phyloP scores from a whole-genome alignment of 2,329 filamentous ascomycete genomes.

The Pestalotiopsis fici region DNA sequence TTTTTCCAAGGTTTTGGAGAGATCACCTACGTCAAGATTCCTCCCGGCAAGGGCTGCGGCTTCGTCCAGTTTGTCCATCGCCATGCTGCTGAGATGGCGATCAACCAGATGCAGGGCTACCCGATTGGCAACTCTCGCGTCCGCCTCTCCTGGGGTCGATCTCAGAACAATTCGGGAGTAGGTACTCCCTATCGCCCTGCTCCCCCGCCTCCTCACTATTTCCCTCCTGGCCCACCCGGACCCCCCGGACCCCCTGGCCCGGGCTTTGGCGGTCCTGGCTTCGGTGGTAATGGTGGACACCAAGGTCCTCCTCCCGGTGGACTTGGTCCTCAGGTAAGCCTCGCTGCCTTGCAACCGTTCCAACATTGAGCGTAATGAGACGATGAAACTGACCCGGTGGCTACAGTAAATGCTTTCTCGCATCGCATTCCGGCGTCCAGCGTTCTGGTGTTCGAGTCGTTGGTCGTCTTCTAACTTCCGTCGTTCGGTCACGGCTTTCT shows the following conservation, averaged over 20 bases:
- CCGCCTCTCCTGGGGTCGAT: slow-evolving; percentile 94
- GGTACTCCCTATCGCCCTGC: slow-evolving; percentile 96
- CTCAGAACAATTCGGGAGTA: slow-evolving; percentile 98
- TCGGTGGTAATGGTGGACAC: slow-evolving; percentile 20
- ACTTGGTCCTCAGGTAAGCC: slow-evolving; percentile 31
- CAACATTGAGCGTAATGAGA: background rate
- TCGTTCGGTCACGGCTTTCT: slow-evolving; percentile 11
- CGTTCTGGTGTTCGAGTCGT: slow-evolving; percentile 16
- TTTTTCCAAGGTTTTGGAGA: slow-evolving; percentile 99
- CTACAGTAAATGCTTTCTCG: slow-evolving; percentile 8
- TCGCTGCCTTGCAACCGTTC: background rate
- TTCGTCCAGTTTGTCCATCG: slow-evolving; percentile 99
- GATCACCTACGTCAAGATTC: slow-evolving; percentile 99
- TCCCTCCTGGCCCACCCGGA: slow-evolving; percentile 28
- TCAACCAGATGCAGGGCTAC: slow-evolving; percentile 99
- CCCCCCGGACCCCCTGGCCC: slow-evolving; percentile 20
- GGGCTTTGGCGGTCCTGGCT: slow-evolving; percentile 25
- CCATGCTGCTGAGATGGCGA: slow-evolving; percentile 98
- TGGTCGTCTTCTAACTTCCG: slow-evolving; percentile 3
- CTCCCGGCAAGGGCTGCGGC: slow-evolving; percentile 96
- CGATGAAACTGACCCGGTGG: background rate
- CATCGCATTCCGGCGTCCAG: slow-evolving; percentile 33
- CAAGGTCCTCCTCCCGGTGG: slow-evolving; percentile 30
- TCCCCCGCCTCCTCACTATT: slow-evolving; percentile 42
- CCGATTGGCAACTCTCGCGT: slow-evolving; percentile 98